These are phyloP conservation scores for Drosera spatulata DNA, from an alignment of 179 eudicot species.

Conservation along the genomic window DNA sequence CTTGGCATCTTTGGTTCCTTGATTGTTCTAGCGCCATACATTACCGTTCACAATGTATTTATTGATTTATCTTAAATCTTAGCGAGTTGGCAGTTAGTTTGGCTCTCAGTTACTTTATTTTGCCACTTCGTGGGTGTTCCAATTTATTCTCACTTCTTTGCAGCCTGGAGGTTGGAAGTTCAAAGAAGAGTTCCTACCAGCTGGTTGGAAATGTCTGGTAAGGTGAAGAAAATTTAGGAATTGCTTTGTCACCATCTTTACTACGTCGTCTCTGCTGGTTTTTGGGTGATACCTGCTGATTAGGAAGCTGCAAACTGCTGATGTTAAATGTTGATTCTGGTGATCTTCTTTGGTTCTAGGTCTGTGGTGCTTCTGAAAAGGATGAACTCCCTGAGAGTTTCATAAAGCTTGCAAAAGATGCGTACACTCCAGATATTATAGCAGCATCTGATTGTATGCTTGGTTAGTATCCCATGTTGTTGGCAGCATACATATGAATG, in stretches of 20 bases:
- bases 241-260: no score
- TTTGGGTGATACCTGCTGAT: no score
- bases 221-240: no score
- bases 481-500: not conserved
- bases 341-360: conserved; percentile 26
- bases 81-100: no score
- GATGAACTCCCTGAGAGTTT: conserved; percentile 78
- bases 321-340: not conserved
- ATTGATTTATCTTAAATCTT: no score
- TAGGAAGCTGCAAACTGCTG: not conserved
- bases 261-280: no score
- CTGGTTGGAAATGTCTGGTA: conserved; percentile 97
- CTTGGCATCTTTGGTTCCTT: no score
- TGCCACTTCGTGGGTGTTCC: no score
- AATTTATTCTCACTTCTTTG: conserved; percentile 10
- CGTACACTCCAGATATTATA: conserved; percentile 89
- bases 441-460: conserved; percentile 99
- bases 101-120: no score
- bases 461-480: conserved; percentile 43
- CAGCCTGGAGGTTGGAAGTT: conserved; percentile 97
- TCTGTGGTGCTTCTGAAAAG: conserved; percentile 85
- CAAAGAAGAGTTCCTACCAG: conserved; percentile 71
- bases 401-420: conserved; percentile 69
- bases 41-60: no score
- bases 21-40: no score